Evolutionary conservation across 805 yeast species (phyloP), one percentile per base, ranked within the genome.

Genomic region (baker's yeast (Saccharomyces cerevisiae)): DNA sequence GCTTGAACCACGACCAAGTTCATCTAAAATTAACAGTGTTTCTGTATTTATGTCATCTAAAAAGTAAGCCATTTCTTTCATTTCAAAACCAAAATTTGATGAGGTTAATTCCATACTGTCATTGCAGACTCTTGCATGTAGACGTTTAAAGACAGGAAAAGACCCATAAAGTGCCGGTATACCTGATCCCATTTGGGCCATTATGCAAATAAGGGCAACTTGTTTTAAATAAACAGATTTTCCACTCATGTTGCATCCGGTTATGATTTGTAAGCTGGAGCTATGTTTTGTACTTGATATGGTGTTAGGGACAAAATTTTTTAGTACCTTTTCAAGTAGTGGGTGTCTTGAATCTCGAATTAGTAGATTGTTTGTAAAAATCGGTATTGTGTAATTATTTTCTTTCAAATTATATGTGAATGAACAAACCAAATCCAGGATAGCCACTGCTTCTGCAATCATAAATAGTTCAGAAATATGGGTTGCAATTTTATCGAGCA

Each of bases 191-290:
- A 81, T 77, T 61, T 83, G 87, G 0, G 82, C 77, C 77, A 83
- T 72, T 9, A 82, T 73, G 2, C 70, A 70, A 11, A 79, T 59
- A 3, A 80, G 59, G 1, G 82, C 79, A 11, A 79, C 67, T 57
- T 81, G 84, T 53, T 74, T 77, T 32, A 82, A 70, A 55, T 78
- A 79, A 2, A 81, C 78, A 0, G 85, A 81, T 60, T 82, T 82
- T 0, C 86, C 87, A 49, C 84, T 81, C 81, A 78, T 79, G 55
- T 82, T 82, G 11, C 81, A 78, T 0, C 86, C 85, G 0, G 85
- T 81, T 4, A 82, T 72, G 1, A 82, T 72, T 53, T 77, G 79
- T 8, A 79, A 61, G 29, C 75, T 59, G 2, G 80, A 76, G 6
- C 70, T 64, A 9, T 67, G 70, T 4, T 62, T 55, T 6, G 69